Evolutionary conservation across 1,284 basidiomycete species (phyloP), one percentile per base, ranked within the genome.

Genomic region (Rhodotorula sp.): DNA sequence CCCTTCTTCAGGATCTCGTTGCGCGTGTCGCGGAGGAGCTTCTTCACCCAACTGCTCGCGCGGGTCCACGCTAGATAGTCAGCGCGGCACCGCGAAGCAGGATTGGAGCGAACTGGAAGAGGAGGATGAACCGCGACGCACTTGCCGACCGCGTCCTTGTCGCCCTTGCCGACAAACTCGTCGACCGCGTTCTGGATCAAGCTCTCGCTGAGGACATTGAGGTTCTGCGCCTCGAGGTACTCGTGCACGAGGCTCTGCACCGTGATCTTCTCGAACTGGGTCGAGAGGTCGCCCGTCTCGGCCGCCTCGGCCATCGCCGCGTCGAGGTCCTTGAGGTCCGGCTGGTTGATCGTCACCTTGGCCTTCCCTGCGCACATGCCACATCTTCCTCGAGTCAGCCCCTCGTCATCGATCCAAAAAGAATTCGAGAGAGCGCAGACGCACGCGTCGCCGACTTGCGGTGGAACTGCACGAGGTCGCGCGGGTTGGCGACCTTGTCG

Each of bases 91-190:
- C 2, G 5, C 19, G 17, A 19, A 32, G 10, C 27, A 29, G 12
- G 41, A 29, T 19, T 21, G n/a, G 21, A 32, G n/a, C 15, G 39
- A 12, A 9, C 22, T 22, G 3, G 54, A 25, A 7, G 37, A 22
- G 21, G 15, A 6, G n/a, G 50, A 51, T 12, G 27, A 27, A n/a
- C 5, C 36, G 29, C 29, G 13, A 67, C 70, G 56, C 39, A 77
- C 74, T 72, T 72, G 51, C 70, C 54, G 22, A 97, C 94, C 8
- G 94, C 91, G 83, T 94, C 91, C 56, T 87, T 88, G 81, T 95
- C 93, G 78, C 96, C 94, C 84, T 97, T 97, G 81, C 96, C 94
- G 68, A 97, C 93, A 82, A 92, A 97, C 79, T 89, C 86, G 84
- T 92, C 90, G 68, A 97, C 93, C 13, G 94, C 94, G 80, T 93